Evolutionary conservation across 768 basidiomycete genomes (phyloP).

Genomic region (Tricholoma furcatifolium): DNA sequence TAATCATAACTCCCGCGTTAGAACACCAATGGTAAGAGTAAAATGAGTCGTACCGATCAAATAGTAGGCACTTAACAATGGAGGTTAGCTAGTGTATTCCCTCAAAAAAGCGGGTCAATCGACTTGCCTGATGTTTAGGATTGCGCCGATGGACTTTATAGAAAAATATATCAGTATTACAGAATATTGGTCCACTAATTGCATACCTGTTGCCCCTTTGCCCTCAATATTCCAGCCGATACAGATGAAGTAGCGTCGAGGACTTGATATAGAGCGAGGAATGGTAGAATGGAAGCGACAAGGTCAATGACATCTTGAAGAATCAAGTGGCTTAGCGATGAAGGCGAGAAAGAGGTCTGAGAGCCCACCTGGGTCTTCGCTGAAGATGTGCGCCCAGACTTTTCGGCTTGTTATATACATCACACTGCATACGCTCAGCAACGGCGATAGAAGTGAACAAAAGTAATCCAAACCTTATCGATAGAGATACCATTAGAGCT

Average conservation of each 20-base stretch:
- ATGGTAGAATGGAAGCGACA: constrained; percentile 67
- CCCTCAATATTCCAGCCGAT: constrained; percentile 73
- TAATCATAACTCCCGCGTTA: no score
- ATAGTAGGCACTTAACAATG: background rate
- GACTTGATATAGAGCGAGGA: constrained; percentile 78
- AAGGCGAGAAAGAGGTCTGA: background rate
- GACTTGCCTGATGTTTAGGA: constrained; percentile 70
- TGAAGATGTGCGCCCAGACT: constrained; percentile 75
- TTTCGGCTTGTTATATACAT: constrained; percentile 59
- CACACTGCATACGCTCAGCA: constrained; percentile 29
- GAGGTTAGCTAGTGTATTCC: background rate
- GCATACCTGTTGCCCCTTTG: constrained; percentile 69
- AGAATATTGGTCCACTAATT: background rate
- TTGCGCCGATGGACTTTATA: constrained; percentile 68
- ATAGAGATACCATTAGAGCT: constrained; percentile 38
- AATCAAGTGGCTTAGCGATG: background rate
- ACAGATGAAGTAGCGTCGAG: constrained; percentile 75
- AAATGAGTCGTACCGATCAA: background rate
- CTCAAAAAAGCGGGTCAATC: background rate
- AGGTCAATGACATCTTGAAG: constrained; percentile 47
- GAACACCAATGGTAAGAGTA: no score
- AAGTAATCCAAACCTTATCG: background rate
- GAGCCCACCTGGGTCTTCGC: constrained; percentile 52
- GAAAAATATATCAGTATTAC: background rate
- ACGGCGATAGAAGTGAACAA: background rate